Evolutionary conservation across 2,329 filamentous ascomycete species (phyloP), one percentile per base, ranked within the genome.

Genomic region (Pseudogymnoascus sp.): DNA sequence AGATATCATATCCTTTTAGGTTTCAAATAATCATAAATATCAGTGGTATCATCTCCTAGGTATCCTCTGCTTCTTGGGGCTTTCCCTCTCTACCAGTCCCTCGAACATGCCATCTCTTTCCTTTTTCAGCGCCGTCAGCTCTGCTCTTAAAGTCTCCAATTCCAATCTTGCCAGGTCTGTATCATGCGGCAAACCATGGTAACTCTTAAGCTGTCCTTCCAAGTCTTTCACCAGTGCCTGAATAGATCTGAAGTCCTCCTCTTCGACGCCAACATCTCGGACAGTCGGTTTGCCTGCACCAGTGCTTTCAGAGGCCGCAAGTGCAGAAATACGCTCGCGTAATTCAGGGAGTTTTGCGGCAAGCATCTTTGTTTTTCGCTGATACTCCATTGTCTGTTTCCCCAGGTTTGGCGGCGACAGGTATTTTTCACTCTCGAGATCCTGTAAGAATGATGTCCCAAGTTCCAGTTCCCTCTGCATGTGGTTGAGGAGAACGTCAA

Each of bases 71-170:
- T 76, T 77, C 53, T 72, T 70, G 3, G 82, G 82, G 60, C 81
- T 84, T 69, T 84, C 82, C 39, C 79, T 77, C 67, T 85, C 83
- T 2, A 90, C 84, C 53, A 94, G 71, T 1, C 80, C 82, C 70
- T 93, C 90, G 70, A 96, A 95, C 60, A 90, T 78, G 30, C 76
- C 79, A 71, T 96, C 90, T 60, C 91, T 81, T 66, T 80, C 79
- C 65, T 78, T 78, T 28, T 80, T 85, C 59, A 90, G 74, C 8
- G 75, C 74, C 38, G 80, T 78, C 50, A 96, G 75, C 68, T 91
- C 84, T 1, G 76, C 75, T 63, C 88, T 82, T 43, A 91, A 74
- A 30, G 79, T 76, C 65, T 89, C 87, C 28, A 96, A 78, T 70
- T 90, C 85, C n/a, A 78, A 75, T 66, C 86, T 81, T 36, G 91